These are phyloP conservation scores for Fusarium citri DNA, from an alignment of 2,329 filamentous ascomycete genomes.

Conservation along the genomic window DNA sequence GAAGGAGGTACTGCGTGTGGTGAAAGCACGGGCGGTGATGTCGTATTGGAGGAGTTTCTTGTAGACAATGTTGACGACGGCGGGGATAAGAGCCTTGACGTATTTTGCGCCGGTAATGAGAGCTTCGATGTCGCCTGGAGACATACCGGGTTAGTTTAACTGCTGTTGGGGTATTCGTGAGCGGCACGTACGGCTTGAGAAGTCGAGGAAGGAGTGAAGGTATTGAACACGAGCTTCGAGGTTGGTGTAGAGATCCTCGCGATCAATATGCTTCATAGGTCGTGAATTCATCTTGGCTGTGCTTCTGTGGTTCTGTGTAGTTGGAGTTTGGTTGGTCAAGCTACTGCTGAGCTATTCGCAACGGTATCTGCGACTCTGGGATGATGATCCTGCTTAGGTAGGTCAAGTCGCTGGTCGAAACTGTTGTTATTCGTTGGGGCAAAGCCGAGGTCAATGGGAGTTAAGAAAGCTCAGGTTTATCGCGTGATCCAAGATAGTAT, in stretches of 20 bases:
- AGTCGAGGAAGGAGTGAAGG: slow-evolving; percentile 81
- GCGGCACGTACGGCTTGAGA: slow-evolving; percentile 69
- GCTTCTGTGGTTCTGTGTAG: neutral
- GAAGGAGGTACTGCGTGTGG: slow-evolving; percentile 70
- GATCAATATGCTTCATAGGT: slow-evolving; percentile 71
- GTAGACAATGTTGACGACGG: slow-evolving; percentile 87
- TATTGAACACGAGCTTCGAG: slow-evolving; percentile 77
- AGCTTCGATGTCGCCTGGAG: slow-evolving; percentile 76
- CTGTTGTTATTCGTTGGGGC: neutral
- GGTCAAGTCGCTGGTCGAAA: neutral
- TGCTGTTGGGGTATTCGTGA: neutral
- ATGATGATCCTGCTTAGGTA: neutral
- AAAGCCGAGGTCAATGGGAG: neutral
- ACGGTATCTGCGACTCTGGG: neutral
- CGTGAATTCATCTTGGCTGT: slow-evolving; percentile 47
- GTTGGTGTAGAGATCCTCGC: slow-evolving; percentile 77
- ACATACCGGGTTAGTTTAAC: slow-evolving; percentile 14
- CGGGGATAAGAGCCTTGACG: slow-evolving; percentile 83
- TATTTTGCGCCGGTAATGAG: slow-evolving; percentile 77
- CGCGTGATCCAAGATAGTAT: neutral
- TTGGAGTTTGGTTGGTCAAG: neutral
- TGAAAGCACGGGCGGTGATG: slow-evolving; percentile 83
- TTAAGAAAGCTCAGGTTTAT: slow-evolving; percentile 2
- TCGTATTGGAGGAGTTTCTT: slow-evolving; percentile 83
- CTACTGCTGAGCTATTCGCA: neutral